A percentile compares a stretch with the other conserved stretches of the same genome.
Evolutionary conservation across 306 rosid species (phyloP).

Genomic region (Erythrophleum fordii): DNA sequence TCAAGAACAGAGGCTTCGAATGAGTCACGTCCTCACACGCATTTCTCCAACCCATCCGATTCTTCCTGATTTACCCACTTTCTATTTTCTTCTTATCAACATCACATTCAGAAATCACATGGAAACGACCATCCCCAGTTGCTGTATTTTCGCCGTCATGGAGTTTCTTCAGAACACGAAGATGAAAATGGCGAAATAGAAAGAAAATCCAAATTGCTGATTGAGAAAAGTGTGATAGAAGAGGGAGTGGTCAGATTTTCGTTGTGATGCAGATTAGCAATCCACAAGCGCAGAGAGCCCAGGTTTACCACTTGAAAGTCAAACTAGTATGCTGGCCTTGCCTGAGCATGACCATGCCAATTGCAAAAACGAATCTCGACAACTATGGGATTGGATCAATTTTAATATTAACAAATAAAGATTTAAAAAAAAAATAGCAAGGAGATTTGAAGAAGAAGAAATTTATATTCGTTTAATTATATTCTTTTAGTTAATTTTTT

Average conservation of each 20-base stretch:
- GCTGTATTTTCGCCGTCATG: not conserved
- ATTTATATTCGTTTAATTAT: no score
- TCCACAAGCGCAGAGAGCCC: not conserved
- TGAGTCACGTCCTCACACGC: slow-evolving; percentile 57
- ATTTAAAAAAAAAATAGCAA: no score
- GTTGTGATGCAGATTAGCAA: not conserved
- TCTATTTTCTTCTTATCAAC: not conserved
- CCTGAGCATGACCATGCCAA: not conserved
- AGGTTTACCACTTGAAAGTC: not conserved
- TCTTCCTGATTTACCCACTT: not conserved
- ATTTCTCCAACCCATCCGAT: slow-evolving; percentile 45
- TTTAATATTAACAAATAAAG: no score
- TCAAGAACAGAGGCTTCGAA: slow-evolving; percentile 72
- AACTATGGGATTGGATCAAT: not conserved
- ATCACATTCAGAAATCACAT: not conserved
- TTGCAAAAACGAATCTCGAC: slow-evolving; percentile 2
- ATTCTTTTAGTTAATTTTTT: no score
- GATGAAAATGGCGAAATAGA: not conserved
- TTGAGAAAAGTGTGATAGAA: not conserved
- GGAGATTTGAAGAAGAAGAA: no score
- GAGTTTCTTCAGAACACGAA: not conserved
- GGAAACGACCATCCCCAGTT: not conserved
- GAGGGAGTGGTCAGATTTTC: not conserved
- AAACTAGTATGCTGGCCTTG: slow-evolving; percentile 15
- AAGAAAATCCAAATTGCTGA: not conserved